Evolutionary conservation across 2,329 filamentous ascomycete genomes (phyloP).

Genomic region (Diplodia sapinea): DNA sequence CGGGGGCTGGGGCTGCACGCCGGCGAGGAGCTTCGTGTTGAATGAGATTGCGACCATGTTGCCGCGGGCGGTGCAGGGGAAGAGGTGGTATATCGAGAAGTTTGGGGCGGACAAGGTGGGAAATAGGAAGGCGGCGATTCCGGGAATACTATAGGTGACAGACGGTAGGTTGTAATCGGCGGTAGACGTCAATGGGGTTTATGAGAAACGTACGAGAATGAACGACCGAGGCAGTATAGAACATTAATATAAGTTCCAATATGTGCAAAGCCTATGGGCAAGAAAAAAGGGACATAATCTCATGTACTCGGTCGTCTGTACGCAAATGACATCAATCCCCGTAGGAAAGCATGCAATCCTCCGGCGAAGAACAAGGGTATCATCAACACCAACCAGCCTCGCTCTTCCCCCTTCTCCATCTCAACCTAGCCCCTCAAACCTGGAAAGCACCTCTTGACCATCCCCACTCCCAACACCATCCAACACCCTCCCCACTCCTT

Average conservation of each 20-base stretch:
- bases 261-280: background rate
- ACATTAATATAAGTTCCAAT: constrained; percentile 1
- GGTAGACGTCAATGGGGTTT: background rate
- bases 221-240: background rate
- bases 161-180: background rate
- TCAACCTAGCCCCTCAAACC: background rate
- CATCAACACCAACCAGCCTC: constrained; percentile 19
- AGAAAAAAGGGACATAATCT: background rate
- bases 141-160: constrained; percentile 56
- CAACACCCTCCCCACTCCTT: background rate
- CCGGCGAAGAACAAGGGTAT: constrained; percentile 32
- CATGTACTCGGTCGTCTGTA: background rate
- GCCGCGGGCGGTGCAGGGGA: constrained; percentile 80
- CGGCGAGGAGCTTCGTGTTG: constrained; percentile 79
- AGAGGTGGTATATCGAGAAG: constrained; percentile 82
- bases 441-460: constrained; percentile 35
- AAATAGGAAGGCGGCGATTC: constrained; percentile 74
- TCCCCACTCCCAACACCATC: constrained; percentile 3
- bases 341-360: constrained; percentile 1
- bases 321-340: background rate
- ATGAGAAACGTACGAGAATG: background rate
- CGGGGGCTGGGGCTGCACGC: constrained; percentile 68
- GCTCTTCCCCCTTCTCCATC: background rate
- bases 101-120: constrained; percentile 86
- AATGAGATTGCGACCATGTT: constrained; percentile 93